These are phyloP conservation scores for Talaromyces sp. DNA, from an alignment of 2,329 filamentous ascomycete genomes.

Conservation along the genomic window DNA sequence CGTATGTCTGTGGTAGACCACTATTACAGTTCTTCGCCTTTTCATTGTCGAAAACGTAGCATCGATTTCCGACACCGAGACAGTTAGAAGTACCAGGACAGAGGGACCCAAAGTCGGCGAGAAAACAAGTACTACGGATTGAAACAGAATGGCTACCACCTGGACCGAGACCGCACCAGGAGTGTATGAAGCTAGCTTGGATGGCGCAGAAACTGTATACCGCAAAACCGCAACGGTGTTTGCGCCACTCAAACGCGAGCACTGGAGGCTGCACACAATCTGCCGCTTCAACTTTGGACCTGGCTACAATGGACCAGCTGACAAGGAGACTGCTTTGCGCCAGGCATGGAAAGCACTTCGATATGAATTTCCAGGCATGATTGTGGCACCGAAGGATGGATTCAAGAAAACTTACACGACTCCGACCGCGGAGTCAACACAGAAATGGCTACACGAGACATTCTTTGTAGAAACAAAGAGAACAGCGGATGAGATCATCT, in stretches of 20 bases:
- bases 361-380: slow-evolving; percentile 16
- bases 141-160: not conserved
- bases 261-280: slow-evolving; percentile 17
- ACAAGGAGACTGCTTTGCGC: slow-evolving; percentile 5
- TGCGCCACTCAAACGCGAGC: slow-evolving; percentile 6
- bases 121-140: not conserved
- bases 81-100: not conserved
- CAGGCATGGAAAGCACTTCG: slow-evolving; percentile 20
- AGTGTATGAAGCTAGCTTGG: slow-evolving; percentile 26
- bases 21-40: not conserved
- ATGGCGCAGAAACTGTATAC: slow-evolving; percentile 16
- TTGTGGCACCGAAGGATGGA: slow-evolving; percentile 7
- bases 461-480: slow-evolving; percentile 17
- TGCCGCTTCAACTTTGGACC: slow-evolving; percentile 15
- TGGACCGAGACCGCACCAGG: not conserved
- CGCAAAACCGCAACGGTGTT: slow-evolving; percentile 5
- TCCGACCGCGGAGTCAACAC: not conserved
- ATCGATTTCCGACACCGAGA: not conserved
- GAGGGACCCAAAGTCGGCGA: not conserved
- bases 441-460: slow-evolving; percentile 16
- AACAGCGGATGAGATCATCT: slow-evolving; percentile 16
- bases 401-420: slow-evolving; percentile 15
- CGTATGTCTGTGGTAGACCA: not conserved
- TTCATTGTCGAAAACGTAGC: not conserved
- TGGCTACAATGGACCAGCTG: not conserved